A percentile compares a stretch with the other conserved stretches of the same genome.
Conservation (phyloP, 768 basidiomycete species). For the Trametes cubensis region DNA sequence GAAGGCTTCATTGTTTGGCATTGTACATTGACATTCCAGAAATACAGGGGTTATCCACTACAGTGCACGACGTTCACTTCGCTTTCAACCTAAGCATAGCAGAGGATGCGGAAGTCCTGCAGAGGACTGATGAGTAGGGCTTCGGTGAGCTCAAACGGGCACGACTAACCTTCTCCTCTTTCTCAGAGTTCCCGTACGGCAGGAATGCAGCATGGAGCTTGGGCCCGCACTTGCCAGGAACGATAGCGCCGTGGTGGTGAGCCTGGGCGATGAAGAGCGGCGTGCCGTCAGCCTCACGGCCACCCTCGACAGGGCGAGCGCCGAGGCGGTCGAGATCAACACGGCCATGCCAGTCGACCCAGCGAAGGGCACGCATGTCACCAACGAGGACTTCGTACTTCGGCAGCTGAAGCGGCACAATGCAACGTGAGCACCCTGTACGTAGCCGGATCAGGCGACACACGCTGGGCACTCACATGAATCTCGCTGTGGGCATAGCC, state of each 20-base stretch:
- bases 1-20: too few relatives aligned
- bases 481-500: constrained; percentile 63
- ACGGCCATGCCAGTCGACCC: constrained; percentile 54
- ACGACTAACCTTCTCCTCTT: constrained; percentile 48
- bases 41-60: too few relatives aligned
- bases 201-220: constrained; percentile 58
- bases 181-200: constrained; percentile 54
- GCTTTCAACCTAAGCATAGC: constrained; percentile 32
- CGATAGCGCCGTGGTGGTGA: constrained; percentile 49
- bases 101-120: constrained; percentile 48
- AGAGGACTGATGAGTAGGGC: background rate
- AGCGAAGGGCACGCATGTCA: constrained; percentile 54
- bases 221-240: constrained; percentile 68
- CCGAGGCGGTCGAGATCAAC: constrained; percentile 49
- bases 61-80: background rate
- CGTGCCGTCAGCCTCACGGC: constrained; percentile 62
- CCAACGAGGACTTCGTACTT: constrained; percentile 75
- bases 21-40: constrained; percentile 1
- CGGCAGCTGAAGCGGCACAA: constrained; percentile 45
- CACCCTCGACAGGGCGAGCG: constrained; percentile 64
- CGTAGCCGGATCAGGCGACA: background rate
- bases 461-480: constrained; percentile 44
- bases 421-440: background rate
- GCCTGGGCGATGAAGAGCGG: constrained; percentile 65
- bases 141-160: background rate